Conservation (phyloP, 1,284 basidiomycete genomes). For the Irpex rosettiformis region DNA sequence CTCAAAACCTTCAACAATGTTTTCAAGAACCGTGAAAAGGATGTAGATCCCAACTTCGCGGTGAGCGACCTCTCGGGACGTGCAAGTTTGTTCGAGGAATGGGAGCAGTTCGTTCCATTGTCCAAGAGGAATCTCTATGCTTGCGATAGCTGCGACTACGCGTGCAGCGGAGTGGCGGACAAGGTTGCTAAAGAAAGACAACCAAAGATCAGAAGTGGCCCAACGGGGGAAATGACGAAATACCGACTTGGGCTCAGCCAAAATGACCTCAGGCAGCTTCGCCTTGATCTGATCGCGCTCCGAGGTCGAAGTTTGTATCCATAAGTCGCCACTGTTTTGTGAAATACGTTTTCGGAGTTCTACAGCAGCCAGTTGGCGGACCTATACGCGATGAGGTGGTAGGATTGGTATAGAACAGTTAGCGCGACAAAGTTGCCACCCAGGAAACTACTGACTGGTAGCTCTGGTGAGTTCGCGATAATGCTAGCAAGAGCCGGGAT, state of each 20-base stretch:
- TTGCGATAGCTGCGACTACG: conserved; percentile 91
- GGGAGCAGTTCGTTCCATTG: conserved; percentile 90
- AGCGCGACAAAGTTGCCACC: not conserved
- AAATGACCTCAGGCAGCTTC: conserved; percentile 78
- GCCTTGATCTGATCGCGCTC: conserved; percentile 85
- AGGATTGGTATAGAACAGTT: conserved; percentile 72
- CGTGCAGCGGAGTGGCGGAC: conserved; percentile 90
- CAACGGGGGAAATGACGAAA: conserved; percentile 2
- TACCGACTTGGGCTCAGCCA: conserved; percentile 76
- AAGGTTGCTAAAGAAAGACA: conserved; percentile 55
- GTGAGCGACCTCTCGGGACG: conserved; percentile 67
- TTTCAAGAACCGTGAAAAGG: conserved; percentile 90
- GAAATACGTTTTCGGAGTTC: conserved; percentile 93
- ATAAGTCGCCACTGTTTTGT: conserved; percentile 79
- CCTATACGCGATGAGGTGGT: conserved; percentile 42
- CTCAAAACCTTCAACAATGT: conserved; percentile 86
- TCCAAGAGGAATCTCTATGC: conserved; percentile 80
- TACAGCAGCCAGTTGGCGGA: conserved; percentile 97
- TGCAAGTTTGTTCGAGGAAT: conserved; percentile 81
- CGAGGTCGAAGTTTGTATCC: conserved; percentile 72
- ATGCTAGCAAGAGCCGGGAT: conserved; percentile 92
- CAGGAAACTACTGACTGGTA: conserved; percentile 44
- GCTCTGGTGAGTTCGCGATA: conserved; percentile 80
- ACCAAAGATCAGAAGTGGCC: conserved; percentile 12
- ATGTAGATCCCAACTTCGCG: conserved; percentile 93